These are phyloP conservation scores for Cicer arietinum DNA, from an alignment of 306 rosid species.

Conservation along the genomic window DNA sequence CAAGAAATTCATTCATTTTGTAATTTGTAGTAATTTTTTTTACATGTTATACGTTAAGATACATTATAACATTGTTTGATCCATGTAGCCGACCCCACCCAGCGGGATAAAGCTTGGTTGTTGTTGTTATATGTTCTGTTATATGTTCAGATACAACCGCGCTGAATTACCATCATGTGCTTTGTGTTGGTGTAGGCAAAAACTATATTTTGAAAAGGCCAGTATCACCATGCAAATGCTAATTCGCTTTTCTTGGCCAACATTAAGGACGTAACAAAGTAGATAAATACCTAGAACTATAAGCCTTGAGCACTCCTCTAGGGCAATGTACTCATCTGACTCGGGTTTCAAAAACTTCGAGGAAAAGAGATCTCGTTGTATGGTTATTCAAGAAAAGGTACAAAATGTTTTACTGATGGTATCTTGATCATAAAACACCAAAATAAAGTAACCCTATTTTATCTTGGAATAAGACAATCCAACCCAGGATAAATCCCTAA, in stretches of 20 bases:
- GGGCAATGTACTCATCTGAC: background rate
- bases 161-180: background rate
- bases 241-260: slow-evolving; percentile 17
- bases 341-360: background rate
- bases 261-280: slow-evolving; percentile 17
- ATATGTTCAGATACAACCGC: slow-evolving; percentile 27
- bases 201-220: slow-evolving; percentile 3
- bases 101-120: no score
- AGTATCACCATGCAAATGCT: background rate
- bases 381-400: background rate
- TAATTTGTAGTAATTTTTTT: slow-evolving; percentile 3
- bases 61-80: background rate
- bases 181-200: background rate
- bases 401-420: background rate
- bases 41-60: slow-evolving; percentile 31
- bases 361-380: background rate
- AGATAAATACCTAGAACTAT: slow-evolving; percentile 11
- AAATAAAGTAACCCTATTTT: background rate
- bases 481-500: background rate
- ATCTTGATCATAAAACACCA: slow-evolving; percentile 1
- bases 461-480: background rate
- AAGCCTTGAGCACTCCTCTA: slow-evolving; percentile 15
- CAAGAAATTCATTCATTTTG: background rate
- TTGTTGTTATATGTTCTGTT: no score
- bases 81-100: no score